Evolutionary conservation across 192 early-diverging fungal genomes (phyloP).

Genomic region (Dissophora ornata): DNA sequence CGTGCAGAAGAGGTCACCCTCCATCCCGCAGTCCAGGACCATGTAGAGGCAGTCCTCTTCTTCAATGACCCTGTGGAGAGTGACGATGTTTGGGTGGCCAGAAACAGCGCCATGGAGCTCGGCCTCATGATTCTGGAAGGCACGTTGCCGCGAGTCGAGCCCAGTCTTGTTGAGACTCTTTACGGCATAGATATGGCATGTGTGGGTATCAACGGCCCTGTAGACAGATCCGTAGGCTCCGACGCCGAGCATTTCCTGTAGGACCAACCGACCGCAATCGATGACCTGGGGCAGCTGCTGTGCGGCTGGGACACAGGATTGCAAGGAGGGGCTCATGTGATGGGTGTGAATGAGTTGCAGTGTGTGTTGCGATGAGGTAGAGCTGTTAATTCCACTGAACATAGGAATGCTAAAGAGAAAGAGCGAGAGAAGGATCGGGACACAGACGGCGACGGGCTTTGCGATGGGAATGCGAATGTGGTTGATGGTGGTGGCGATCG

Average conservation of each 20-base stretch:
- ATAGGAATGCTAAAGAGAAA: not conserved
- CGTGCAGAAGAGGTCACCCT: conserved; percentile 94
- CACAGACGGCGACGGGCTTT: not conserved
- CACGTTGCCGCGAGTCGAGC: conserved; percentile 64
- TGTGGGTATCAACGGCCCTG: conserved; percentile 67
- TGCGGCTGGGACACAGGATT: conserved; percentile 3
- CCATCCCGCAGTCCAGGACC: conserved; percentile 80
- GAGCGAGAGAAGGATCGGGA: not conserved
- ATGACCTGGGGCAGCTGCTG: conserved; percentile 31
- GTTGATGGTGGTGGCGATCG: too few species aligned
- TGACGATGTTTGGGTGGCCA: conserved; percentile 74
- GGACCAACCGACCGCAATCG: conserved; percentile 53
- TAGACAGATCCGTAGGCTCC: conserved; percentile 86
- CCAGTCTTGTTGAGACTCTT: conserved; percentile 78
- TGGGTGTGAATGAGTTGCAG: not conserved
- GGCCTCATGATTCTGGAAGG: conserved; percentile 75
- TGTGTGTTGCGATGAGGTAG: not conserved
- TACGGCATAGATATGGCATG: conserved; percentile 70
- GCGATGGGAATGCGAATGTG: not conserved
- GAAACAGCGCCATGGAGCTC: conserved; percentile 72
- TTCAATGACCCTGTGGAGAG: conserved; percentile 73
- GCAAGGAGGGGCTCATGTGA: conserved; percentile 31
- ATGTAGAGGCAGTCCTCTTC: conserved; percentile 70
- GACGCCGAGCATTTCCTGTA: conserved; percentile 69
- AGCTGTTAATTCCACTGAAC: not conserved